phyloP scores from a whole-genome alignment of 768 basidiomycete species.

The Infundibulicybe gibba region DNA sequence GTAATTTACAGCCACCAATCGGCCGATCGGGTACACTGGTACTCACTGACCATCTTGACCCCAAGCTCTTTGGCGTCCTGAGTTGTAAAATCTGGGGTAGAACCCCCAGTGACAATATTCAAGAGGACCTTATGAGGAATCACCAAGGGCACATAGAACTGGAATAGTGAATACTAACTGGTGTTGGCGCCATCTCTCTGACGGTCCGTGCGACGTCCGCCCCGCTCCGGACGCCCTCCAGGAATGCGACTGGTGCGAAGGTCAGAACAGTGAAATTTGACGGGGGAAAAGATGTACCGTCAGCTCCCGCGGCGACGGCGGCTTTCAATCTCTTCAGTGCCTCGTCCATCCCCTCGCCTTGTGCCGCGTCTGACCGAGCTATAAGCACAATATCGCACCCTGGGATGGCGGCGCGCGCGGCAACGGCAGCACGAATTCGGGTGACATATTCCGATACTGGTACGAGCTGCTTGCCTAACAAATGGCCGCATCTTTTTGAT shows the following conservation, averaged over 20 bases:
- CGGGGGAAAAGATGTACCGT: slow-evolving; percentile 27
- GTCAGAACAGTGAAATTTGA: background rate
- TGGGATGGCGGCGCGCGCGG: slow-evolving; percentile 42
- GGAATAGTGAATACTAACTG: slow-evolving; percentile 14
- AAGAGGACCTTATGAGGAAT: slow-evolving; percentile 30
- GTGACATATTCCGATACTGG: slow-evolving; percentile 45
- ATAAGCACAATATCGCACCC: slow-evolving; percentile 50
- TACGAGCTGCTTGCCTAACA: slow-evolving; percentile 51
- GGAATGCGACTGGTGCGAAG: slow-evolving; percentile 41
- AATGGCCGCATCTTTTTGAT: slow-evolving; percentile 53
- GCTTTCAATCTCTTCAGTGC: slow-evolving; percentile 42
- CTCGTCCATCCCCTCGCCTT: slow-evolving; percentile 47
- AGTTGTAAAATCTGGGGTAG: slow-evolving; percentile 46
- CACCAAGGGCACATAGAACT: background rate
- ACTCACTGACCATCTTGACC: slow-evolving; percentile 37
- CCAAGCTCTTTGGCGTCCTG: slow-evolving; percentile 42
- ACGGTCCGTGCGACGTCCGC: slow-evolving; percentile 40
- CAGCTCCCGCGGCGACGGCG: slow-evolving; percentile 38
- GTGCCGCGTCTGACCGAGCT: slow-evolving; percentile 50
- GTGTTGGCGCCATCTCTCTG: slow-evolving; percentile 34
- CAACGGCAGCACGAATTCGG: slow-evolving; percentile 49
- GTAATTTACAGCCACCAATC: slow-evolving; percentile 1
- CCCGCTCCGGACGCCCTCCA: slow-evolving; percentile 45
- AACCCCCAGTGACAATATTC: slow-evolving; percentile 48
- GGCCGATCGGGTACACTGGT: background rate